These are phyloP conservation scores for Claviceps sp. DNA, from an alignment of 2,329 filamentous ascomycete genomes.

Conservation along the genomic window DNA sequence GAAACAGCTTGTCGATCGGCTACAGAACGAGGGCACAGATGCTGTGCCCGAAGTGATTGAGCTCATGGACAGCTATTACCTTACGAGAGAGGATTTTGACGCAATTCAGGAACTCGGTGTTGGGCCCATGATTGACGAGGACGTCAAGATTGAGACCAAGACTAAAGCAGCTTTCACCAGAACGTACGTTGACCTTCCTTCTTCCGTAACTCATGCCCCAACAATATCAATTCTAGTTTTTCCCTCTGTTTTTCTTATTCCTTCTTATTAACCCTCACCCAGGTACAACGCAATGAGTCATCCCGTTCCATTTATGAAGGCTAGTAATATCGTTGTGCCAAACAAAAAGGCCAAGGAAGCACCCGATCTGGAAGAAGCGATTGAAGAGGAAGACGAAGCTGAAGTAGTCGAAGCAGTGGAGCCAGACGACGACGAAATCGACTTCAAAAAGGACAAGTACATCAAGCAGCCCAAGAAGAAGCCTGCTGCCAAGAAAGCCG, in stretches of 20 bases:
- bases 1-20: conserved; percentile 60
- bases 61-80: conserved; percentile 92
- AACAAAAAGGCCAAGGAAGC: conserved; percentile 61
- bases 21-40: conserved; percentile 71
- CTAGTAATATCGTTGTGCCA: conserved; percentile 58
- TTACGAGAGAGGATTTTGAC: conserved; percentile 92
- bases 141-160: conserved; percentile 66
- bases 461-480: conserved; percentile 80
- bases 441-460: conserved; percentile 89
- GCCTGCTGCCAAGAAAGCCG: conserved; percentile 27
- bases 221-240: neutral
- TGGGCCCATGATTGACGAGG: conserved; percentile 65
- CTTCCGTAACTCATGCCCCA: neutral
- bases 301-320: conserved; percentile 92
- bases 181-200: conserved; percentile 42
- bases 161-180: conserved; percentile 85
- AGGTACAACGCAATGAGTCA: conserved; percentile 81
- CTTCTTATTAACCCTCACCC: neutral
- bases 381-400: conserved; percentile 81
- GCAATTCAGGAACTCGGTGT: conserved; percentile 83
- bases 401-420: conserved; percentile 43
- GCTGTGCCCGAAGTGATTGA: conserved; percentile 73
- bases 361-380: conserved; percentile 89
- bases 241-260: neutral
- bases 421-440: conserved; percentile 60